phyloP scores from a whole-genome alignment of 192 early-diverging fungal genomes.

The Coemansia sp. region DNA sequence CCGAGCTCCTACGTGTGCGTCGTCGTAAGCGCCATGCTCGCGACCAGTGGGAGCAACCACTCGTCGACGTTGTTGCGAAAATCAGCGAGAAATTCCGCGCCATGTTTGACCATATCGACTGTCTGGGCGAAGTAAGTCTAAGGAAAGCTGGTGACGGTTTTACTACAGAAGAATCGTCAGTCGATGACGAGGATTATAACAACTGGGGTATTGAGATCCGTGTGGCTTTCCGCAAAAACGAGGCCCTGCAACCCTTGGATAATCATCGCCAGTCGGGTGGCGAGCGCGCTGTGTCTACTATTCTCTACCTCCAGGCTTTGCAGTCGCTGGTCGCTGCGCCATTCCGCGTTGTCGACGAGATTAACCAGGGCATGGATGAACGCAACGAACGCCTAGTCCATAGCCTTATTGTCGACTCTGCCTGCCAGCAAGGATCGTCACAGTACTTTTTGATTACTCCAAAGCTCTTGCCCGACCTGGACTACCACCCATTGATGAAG shows the following conservation, averaged over 20 bases:
- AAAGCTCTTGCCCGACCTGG: constrained; percentile 93
- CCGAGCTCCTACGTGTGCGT: constrained; percentile 36
- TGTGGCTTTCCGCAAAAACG: constrained; percentile 89
- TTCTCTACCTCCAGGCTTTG: constrained; percentile 93
- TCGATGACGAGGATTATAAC: constrained; percentile 79
- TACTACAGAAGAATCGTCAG: not conserved
- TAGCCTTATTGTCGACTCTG: constrained; percentile 81
- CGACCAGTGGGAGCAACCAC: constrained; percentile 67
- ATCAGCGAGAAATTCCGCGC: constrained; percentile 73
- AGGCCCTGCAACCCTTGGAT: constrained; percentile 81
- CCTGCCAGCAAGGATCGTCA: constrained; percentile 62
- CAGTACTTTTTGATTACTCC: constrained; percentile 97
- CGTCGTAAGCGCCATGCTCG: constrained; percentile 43
- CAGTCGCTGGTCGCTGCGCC: constrained; percentile 84
- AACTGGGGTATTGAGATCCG: constrained; percentile 94
- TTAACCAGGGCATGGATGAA: constrained; percentile 99
- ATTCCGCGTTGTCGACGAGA: constrained; percentile 99
- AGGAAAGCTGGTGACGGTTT: constrained; percentile 35
- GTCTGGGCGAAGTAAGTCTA: constrained; percentile 48
- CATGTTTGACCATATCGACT: constrained; percentile 70
- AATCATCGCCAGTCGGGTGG: constrained; percentile 95
- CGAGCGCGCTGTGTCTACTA: constrained; percentile 95
- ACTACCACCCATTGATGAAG: constrained; percentile 90
- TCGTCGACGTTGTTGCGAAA: constrained; percentile 60
- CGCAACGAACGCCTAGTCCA: constrained; percentile 97